phyloP scores from a whole-genome alignment of 257 asterid species.

The Gardenia jasminoides region DNA sequence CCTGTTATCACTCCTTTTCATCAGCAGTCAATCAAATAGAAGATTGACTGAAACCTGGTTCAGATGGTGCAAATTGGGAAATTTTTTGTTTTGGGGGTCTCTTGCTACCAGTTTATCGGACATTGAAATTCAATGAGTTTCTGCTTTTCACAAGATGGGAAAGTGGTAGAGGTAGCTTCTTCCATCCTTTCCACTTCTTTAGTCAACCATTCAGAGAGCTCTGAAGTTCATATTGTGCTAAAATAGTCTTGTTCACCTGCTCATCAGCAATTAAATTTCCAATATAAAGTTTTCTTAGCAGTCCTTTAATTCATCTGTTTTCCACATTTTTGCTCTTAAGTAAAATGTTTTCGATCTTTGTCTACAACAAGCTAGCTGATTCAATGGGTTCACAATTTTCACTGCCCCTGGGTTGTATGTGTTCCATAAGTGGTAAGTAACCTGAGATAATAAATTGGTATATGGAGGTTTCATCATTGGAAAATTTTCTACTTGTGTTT shows the following conservation, averaged over 20 bases:
- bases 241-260: background rate
- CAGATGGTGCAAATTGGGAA: too few relatives aligned
- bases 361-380: background rate
- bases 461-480: background rate
- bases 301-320: background rate
- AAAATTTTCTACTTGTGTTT: background rate
- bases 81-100: background rate
- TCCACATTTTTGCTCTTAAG: background rate
- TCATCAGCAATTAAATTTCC: background rate
- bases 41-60: too few relatives aligned
- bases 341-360: background rate
- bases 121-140: background rate
- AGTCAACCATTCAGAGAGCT: background rate
- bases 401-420: background rate
- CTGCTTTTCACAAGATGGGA: background rate
- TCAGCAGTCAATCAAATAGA: too few relatives aligned
- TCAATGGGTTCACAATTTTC: background rate
- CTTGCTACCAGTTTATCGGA: background rate
- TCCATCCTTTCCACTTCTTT: background rate
- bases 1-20: background rate
- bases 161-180: conserved; percentile 4
- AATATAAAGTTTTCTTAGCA: background rate
- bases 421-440: background rate
- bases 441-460: background rate
- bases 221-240: background rate